phyloP scores from a whole-genome alignment of 306 rosid genomes.

The Cucumis melo region DNA sequence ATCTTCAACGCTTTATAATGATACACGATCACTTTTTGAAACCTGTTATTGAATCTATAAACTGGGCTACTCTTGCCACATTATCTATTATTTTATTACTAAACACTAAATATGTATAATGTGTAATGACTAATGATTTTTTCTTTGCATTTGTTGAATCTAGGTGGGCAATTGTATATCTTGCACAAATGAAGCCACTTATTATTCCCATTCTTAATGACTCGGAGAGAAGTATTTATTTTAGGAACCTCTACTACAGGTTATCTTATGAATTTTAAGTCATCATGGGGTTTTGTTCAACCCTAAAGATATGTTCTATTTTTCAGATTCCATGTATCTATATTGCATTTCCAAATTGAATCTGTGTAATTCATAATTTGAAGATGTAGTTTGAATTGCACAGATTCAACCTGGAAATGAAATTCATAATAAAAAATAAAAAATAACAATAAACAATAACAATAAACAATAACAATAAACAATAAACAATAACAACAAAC shows the following conservation, averaged over 20 bases:
- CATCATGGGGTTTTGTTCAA: background rate
- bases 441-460: too few relatives aligned
- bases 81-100: background rate
- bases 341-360: background rate
- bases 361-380: constrained; percentile 2
- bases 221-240: constrained; percentile 34
- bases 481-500: too few relatives aligned
- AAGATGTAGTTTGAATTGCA: too few relatives aligned
- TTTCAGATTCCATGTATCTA: constrained; percentile 4
- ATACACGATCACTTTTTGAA: background rate
- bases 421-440: too few relatives aligned
- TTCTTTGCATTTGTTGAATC: constrained; percentile 4
- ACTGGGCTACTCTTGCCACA: background rate
- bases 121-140: background rate
- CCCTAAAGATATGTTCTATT: background rate
- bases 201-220: constrained; percentile 85
- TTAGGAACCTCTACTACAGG: background rate
- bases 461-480: too few relatives aligned
- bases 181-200: constrained; percentile 97
- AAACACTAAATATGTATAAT: background rate
- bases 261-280: background rate
- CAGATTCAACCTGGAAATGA: too few relatives aligned
- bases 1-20: background rate
- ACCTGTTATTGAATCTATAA: background rate
- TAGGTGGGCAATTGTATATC: constrained; percentile 98